Percentiles rank a stretch among this genome's conserved stretches.
phyloP scores from a whole-genome alignment of 2,329 filamentous ascomycete genomes.

The Ilyonectria destructans region DNA sequence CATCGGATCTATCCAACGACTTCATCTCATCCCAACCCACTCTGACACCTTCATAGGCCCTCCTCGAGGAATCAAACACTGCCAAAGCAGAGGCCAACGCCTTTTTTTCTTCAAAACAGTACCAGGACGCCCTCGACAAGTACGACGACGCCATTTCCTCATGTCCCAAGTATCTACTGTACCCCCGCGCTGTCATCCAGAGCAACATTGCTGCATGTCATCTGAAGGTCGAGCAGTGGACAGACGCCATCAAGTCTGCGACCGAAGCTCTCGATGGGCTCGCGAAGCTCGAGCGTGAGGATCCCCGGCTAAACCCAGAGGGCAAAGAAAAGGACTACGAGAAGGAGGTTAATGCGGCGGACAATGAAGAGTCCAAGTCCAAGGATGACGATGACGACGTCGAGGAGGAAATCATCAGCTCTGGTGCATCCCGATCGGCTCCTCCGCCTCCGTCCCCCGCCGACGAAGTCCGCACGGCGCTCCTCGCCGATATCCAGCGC shows the following conservation, averaged over 20 bases:
- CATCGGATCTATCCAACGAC: too few species aligned
- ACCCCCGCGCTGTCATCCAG: constrained; percentile 88
- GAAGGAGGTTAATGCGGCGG: constrained; percentile 63
- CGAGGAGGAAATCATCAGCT: constrained; percentile 74
- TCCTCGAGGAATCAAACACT: constrained; percentile 80
- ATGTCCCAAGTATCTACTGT: constrained; percentile 89
- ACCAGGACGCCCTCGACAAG: constrained; percentile 83
- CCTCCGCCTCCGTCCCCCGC: constrained; percentile 50
- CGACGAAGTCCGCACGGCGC: constrained; percentile 40
- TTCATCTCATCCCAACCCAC: neutral
- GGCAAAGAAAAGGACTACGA: constrained; percentile 47
- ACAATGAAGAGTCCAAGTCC: constrained; percentile 54
- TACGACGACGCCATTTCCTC: constrained; percentile 86
- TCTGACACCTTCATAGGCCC: constrained; percentile 62
- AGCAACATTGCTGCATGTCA: constrained; percentile 94
- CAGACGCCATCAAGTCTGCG: constrained; percentile 83
- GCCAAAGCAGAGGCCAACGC: constrained; percentile 85
- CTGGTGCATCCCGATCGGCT: constrained; percentile 69
- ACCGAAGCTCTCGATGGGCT: constrained; percentile 81
- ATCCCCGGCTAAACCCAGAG: constrained; percentile 51
- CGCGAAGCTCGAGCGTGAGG: constrained; percentile 69
- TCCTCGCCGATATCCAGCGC: constrained; percentile 76
- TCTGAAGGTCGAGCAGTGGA: constrained; percentile 88
- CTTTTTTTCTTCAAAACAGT: constrained; percentile 82
- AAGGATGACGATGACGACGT: constrained; percentile 62